Conservation (phyloP, 495 filamentous ascomycete species). For the Aspergillus ostianus region DNA sequence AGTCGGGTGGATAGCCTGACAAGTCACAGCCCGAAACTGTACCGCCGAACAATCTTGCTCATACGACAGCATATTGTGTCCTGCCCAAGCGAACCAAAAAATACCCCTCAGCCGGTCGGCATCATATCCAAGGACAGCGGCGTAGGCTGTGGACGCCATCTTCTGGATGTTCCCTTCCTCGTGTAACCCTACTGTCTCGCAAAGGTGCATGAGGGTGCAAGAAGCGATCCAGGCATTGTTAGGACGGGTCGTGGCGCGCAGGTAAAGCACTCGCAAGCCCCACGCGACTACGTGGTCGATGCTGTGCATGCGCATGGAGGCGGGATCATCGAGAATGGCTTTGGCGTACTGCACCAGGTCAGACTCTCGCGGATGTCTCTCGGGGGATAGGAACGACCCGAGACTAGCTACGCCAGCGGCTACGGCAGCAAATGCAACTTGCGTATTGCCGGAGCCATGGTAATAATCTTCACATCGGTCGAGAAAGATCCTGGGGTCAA, state of each 20-base stretch:
- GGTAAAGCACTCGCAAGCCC: slow-evolving; percentile 34
- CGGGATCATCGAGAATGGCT: slow-evolving; percentile 33
- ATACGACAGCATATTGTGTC: slow-evolving; percentile 33
- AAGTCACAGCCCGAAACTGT: slow-evolving; percentile 25
- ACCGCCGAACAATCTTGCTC: slow-evolving; percentile 33
- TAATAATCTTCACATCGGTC: slow-evolving; percentile 35
- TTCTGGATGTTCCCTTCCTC: slow-evolving; percentile 30
- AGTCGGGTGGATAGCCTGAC: slow-evolving; percentile 19
- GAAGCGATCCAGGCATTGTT: slow-evolving; percentile 38
- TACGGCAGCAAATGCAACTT: slow-evolving; percentile 28
- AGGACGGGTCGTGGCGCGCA: slow-evolving; percentile 34
- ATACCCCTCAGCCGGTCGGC: slow-evolving; percentile 31
- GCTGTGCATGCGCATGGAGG: slow-evolving; percentile 25
- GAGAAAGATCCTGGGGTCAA: slow-evolving; percentile 27
- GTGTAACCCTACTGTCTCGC: slow-evolving; percentile 29
- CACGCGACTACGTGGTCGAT: slow-evolving; percentile 36
- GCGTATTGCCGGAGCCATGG: slow-evolving; percentile 15
- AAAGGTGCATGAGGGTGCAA: slow-evolving; percentile 34
- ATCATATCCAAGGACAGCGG: slow-evolving; percentile 27
- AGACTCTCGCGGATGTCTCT: slow-evolving; percentile 26
- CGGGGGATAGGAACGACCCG: slow-evolving; percentile 32
- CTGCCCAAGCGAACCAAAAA: slow-evolving; percentile 36
- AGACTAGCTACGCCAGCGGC: slow-evolving; percentile 31
- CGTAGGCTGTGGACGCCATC: slow-evolving; percentile 24
- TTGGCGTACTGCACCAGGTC: slow-evolving; percentile 33